These are phyloP conservation scores for Blepharisma stoltei DNA, from an alignment of 73 alveolate species.

Conservation along the genomic window DNA sequence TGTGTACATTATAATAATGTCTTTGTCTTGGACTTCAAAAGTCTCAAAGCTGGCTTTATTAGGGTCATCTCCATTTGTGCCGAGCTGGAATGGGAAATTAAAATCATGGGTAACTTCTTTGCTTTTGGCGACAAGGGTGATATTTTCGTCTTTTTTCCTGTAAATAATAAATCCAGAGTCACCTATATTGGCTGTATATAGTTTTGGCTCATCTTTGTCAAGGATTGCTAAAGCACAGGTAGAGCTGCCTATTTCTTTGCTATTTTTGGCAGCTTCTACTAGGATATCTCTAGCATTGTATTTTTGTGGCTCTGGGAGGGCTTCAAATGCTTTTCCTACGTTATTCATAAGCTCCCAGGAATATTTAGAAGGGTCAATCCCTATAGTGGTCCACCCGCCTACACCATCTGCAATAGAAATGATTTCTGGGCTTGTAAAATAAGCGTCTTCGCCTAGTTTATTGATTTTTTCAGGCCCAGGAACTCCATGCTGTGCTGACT, in stretches of 20 bases:
- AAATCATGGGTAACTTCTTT: constrained; percentile 59
- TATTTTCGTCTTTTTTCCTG: constrained; percentile 31
- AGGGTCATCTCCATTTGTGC: constrained; percentile 71
- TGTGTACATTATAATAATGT: constrained; percentile 10
- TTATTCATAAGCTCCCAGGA: constrained; percentile 35
- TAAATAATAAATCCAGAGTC: constrained; percentile 58
- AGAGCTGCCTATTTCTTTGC: constrained; percentile 46
- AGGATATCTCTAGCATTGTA: constrained; percentile 33
- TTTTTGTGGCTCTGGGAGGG: not conserved
- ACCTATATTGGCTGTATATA: constrained; percentile 52
- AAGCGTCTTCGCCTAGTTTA: constrained; percentile 48
- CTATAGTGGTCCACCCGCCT: constrained; percentile 53
- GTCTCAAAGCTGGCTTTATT: constrained; percentile 35
- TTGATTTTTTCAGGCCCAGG: constrained; percentile 35
- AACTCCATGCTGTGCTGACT: constrained; percentile 18
- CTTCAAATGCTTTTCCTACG: not conserved
- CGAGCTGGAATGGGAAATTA: constrained; percentile 69
- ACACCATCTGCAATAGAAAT: constrained; percentile 62
- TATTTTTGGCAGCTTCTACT: constrained; percentile 39
- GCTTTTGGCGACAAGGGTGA: not conserved
- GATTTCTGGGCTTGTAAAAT: constrained; percentile 9
- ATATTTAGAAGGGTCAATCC: constrained; percentile 48
- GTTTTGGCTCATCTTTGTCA: constrained; percentile 13
- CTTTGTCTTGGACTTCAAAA: constrained; percentile 9
- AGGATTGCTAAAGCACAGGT: constrained; percentile 48